These are phyloP conservation scores for Pythium phragmitis DNA, from an alignment of 352 stramenopile species.

Conservation along the genomic window DNA sequence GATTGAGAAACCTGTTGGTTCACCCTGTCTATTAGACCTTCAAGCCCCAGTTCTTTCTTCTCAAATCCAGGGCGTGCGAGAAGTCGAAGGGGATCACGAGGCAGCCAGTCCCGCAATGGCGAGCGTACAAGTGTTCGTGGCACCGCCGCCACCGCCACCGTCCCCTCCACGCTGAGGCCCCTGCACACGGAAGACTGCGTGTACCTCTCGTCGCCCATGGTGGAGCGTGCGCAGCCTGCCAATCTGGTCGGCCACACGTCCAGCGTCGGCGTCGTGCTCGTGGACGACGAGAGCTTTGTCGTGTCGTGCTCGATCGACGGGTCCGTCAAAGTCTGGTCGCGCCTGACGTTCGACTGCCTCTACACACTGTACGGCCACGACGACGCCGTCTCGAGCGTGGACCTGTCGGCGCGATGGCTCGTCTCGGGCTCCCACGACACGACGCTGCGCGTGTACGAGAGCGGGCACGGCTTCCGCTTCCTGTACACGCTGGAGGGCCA, in stretches of 20 bases:
- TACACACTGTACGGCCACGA: conserved; percentile 63
- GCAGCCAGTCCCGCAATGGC: neutral
- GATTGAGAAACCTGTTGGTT: neutral
- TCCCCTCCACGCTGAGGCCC: neutral
- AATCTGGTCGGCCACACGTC: conserved; percentile 62
- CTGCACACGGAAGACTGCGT: conserved; percentile 1
- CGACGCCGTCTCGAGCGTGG: conserved; percentile 63
- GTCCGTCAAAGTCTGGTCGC: conserved; percentile 74
- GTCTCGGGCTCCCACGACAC: conserved; percentile 69
- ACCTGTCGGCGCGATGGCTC: conserved; percentile 50
- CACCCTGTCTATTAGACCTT: neutral
- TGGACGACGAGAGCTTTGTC: conserved; percentile 56
- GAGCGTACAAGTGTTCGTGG: neutral
- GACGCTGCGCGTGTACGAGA: conserved; percentile 58
- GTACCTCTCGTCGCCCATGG: conserved; percentile 9
- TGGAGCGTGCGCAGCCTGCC: conserved; percentile 28
- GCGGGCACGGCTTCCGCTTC: conserved; percentile 37
- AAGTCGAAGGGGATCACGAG: conserved; percentile 13
- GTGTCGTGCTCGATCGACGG: conserved; percentile 67
- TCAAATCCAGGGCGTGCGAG: conserved; percentile 3
- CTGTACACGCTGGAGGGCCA: conserved; percentile 46
- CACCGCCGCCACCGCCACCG: neutral
- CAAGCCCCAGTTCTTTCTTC: neutral
- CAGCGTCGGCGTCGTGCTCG: conserved; percentile 53
- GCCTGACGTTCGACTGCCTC: conserved; percentile 44